Evolutionary conservation across 192 early-diverging fungal species (phyloP).

Genomic region (Coemansia sp.): DNA sequence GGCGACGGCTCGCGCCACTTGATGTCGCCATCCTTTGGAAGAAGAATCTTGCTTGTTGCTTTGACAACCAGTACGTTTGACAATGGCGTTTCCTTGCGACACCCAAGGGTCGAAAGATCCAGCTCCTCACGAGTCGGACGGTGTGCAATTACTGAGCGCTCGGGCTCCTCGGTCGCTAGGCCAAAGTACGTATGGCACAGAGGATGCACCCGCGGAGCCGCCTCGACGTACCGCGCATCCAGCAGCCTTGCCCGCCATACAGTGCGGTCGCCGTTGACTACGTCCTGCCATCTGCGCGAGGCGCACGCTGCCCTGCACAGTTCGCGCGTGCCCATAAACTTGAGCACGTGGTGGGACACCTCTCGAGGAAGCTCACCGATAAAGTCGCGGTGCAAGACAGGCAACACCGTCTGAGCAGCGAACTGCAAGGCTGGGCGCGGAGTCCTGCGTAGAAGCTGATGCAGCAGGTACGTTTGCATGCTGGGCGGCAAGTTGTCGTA

Average conservation of each 20-base stretch:
- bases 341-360: constrained; percentile 73
- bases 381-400: constrained; percentile 91
- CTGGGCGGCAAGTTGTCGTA: constrained; percentile 77
- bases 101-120: constrained; percentile 23
- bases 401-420: constrained; percentile 84
- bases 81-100: constrained; percentile 8
- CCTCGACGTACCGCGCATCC: constrained; percentile 38
- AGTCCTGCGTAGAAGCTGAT: constrained; percentile 83
- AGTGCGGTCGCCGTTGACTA: constrained; percentile 69
- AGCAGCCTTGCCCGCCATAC: constrained; percentile 46
- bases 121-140: constrained; percentile 31
- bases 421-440: constrained; percentile 84
- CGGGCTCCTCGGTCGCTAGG: constrained; percentile 29
- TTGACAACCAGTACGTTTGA: background rate
- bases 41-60: constrained; percentile 10
- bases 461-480: constrained; percentile 85
- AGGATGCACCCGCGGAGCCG: constrained; percentile 31
- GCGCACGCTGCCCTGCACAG: constrained; percentile 82
- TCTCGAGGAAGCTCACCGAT: constrained; percentile 71
- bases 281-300: constrained; percentile 72
- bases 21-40: background rate
- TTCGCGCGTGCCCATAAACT: constrained; percentile 77
- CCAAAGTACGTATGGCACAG: constrained; percentile 47
- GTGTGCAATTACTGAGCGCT: constrained; percentile 8
- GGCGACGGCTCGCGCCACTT: background rate